Evolutionary conservation across 2,329 filamentous ascomycete species (phyloP), one percentile per base, ranked within the genome.

Genomic region (Claviceps cyperi): DNA sequence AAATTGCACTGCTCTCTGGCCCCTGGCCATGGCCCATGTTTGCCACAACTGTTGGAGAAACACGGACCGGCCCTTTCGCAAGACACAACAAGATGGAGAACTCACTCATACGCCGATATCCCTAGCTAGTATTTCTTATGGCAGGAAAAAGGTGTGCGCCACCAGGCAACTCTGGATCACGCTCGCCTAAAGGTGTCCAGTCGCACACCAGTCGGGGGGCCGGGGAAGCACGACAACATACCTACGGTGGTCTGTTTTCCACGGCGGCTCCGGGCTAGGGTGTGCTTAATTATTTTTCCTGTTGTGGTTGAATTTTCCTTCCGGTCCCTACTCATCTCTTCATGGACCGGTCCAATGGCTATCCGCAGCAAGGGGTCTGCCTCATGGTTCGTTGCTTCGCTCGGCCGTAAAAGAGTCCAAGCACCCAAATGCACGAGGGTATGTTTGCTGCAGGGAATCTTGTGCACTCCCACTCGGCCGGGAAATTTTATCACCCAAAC

Each of bases 41-140:
- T 53, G 52, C 46, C 39, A 48, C 38, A 47, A 51, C 49, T 49
- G 51, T 28, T 51, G 47, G 46, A 43, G 43, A 40, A 51, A 41
- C 46, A 51, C 51, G 51, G 51, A 51, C 49, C 51, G 52, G 47
- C 44, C 50, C 50, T 53, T 49, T 47, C 32, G 49, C 47, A 50
- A 51, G 45, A 51, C 49, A 53, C 51, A 24, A 36, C 41, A 51
- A 39, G 45, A 48, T 48, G 41, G 9, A 11, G 9, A 43, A 47
- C 45, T 50, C 45, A 35, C 45, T 36, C 51, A 47, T 41, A 50
- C 35, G 45, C 50, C 50, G 37, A 44, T 22, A 41, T 44, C 28
- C 44, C 47, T 35, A 44, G 50, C 40, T 48, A 9, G n/a, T 41
- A 41, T 3, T 35, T 40, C 19, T 28, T 17, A 24, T 35, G 35